Evolutionary conservation across 2,329 filamentous ascomycete genomes (phyloP).

Genomic region (Verticillium dahliae): DNA sequence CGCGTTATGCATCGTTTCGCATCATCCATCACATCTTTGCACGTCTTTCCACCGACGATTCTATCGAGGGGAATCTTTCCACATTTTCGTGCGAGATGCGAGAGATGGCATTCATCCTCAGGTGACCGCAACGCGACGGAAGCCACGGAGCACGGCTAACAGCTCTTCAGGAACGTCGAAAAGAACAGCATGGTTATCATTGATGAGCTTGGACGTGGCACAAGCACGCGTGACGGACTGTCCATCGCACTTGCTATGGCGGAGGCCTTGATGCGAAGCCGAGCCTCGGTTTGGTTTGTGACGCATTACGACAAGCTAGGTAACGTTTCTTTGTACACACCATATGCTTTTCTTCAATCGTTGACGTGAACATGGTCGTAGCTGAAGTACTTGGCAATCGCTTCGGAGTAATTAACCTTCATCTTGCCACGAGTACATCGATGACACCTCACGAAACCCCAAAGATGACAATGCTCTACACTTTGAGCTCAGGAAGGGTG

Average conservation of each 20-base stretch:
- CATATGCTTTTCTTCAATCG: background rate
- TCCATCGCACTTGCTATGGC: slow-evolving; percentile 86
- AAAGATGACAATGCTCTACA: slow-evolving; percentile 84
- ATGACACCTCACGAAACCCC: slow-evolving; percentile 38
- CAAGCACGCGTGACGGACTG: slow-evolving; percentile 80
- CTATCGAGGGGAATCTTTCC: slow-evolving; percentile 82
- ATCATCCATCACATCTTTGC: slow-evolving; percentile 82
- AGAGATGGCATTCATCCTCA: slow-evolving; percentile 88
- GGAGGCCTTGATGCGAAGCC: slow-evolving; percentile 75
- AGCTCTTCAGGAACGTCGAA: slow-evolving; percentile 60
- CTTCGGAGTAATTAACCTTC: slow-evolving; percentile 74
- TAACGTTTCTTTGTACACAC: slow-evolving; percentile 16
- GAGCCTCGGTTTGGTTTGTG: slow-evolving; percentile 81
- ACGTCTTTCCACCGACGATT: slow-evolving; percentile 79
- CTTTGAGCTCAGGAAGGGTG: slow-evolving; percentile 64
- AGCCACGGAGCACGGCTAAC: background rate
- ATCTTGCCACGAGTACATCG: slow-evolving; percentile 65
- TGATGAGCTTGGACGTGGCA: slow-evolving; percentile 88
- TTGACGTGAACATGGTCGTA: slow-evolving; percentile 14
- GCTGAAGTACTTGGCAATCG: slow-evolving; percentile 68
- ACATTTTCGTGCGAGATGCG: slow-evolving; percentile 95
- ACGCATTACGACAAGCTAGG: slow-evolving; percentile 83
- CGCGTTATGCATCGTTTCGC: slow-evolving; percentile 73
- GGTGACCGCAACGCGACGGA: slow-evolving; percentile 23
- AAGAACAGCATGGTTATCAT: slow-evolving; percentile 72